Conservation (phyloP, 1,139 yeast genomes). For the Blastobotrys apis region DNA sequence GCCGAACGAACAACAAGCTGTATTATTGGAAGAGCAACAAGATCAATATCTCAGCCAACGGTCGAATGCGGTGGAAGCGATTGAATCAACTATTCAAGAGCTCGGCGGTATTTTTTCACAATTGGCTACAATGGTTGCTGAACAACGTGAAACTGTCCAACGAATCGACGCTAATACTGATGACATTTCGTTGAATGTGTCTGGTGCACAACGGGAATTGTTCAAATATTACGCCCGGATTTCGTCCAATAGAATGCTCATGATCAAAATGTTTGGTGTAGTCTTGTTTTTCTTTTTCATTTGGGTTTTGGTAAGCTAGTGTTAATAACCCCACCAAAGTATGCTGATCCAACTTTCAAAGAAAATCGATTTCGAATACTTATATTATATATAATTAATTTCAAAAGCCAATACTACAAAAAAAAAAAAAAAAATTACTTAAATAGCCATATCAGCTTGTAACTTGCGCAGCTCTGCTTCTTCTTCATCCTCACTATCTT, state of each 20-base stretch:
- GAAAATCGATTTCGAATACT: not conserved
- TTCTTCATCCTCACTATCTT: constrained; percentile 31
- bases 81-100: constrained; percentile 92
- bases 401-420: constrained; percentile 2
- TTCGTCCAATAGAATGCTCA: constrained; percentile 88
- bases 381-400: constrained; percentile 6
- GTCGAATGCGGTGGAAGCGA: constrained; percentile 87
- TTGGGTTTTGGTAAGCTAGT: constrained; percentile 31
- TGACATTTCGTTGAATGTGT: constrained; percentile 80
- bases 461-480: constrained; percentile 60
- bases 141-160: constrained; percentile 94
- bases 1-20: constrained; percentile 72
- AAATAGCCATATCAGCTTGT: constrained; percentile 94
- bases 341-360: not conserved
- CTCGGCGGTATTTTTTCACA: constrained; percentile 94
- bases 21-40: constrained; percentile 57
- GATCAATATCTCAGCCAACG: constrained; percentile 77
- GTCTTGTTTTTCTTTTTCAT: constrained; percentile 44
- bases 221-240: constrained; percentile 85
- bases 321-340: not conserved
- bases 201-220: constrained; percentile 92
- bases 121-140: constrained; percentile 94
- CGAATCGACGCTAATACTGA: constrained; percentile 94
- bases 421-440: constrained; percentile 22
- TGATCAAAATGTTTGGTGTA: constrained; percentile 84